Conservation (phyloP, 192 early-diverging fungal genomes). For the Endogone sp. region DNA sequence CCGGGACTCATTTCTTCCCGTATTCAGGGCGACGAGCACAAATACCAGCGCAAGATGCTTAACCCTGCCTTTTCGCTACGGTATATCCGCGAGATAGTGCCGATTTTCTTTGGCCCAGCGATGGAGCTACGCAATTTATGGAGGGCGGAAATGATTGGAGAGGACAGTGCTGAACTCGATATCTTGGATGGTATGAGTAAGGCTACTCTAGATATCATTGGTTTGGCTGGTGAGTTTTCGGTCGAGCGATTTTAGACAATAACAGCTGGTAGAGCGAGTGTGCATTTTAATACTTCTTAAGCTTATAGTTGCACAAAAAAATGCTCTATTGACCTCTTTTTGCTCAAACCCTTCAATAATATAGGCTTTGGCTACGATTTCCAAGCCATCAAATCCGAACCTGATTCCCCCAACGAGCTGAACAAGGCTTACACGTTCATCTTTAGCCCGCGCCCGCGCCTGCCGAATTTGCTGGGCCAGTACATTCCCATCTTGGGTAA, state of each 20-base stretch:
- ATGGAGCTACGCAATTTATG: conserved; percentile 30
- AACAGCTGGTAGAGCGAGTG: not conserved
- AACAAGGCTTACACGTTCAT: conserved; percentile 37
- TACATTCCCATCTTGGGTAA: conserved; percentile 22
- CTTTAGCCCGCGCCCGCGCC: conserved; percentile 16
- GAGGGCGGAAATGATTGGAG: conserved; percentile 20
- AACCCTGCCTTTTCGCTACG: conserved; percentile 48
- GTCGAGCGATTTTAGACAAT: not conserved
- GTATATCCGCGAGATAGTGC: conserved; percentile 40
- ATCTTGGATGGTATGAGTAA: conserved; percentile 31
- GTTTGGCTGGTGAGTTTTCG: conserved; percentile 25
- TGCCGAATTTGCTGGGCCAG: conserved; percentile 14
- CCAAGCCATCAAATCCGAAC: conserved; percentile 18
- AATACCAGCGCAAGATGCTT: conserved; percentile 50
- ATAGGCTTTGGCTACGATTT: conserved; percentile 46
- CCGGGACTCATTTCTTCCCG: too few species aligned
- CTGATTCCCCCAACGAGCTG: conserved; percentile 30
- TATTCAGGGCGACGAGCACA: conserved; percentile 39
- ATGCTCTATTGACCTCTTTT: too few species aligned
- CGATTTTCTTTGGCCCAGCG: conserved; percentile 28
- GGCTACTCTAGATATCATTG: conserved; percentile 45
- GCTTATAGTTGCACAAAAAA: too few species aligned
- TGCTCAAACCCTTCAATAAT: too few species aligned
- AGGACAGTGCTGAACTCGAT: conserved; percentile 25
- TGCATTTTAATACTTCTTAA: too few species aligned